phyloP scores from a whole-genome alignment of 2,329 filamentous ascomycete species.

The Venturia oleaginea region DNA sequence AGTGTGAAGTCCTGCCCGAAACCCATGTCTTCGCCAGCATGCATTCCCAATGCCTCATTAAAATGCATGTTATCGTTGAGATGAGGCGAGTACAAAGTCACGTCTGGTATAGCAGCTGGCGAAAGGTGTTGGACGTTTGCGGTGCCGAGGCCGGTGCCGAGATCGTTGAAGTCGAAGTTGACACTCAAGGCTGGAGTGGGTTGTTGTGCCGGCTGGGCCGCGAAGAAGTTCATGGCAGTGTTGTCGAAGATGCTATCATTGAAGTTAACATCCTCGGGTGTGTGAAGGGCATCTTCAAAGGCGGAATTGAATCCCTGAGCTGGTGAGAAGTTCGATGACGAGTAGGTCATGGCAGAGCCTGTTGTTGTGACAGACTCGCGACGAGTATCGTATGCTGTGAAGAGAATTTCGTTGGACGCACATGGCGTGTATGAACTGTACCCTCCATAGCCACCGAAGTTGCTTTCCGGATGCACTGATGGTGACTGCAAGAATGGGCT shows the following conservation, averaged over 20 bases:
- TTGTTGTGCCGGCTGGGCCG: constrained; percentile 42
- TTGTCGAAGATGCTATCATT: constrained; percentile 53
- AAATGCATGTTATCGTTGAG: constrained; percentile 47
- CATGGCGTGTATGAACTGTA: constrained; percentile 20
- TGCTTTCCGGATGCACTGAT: constrained; percentile 23
- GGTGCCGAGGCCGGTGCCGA: constrained; percentile 12
- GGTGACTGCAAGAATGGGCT: constrained; percentile 34
- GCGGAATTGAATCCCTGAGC: constrained; percentile 25
- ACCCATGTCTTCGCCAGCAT: constrained; percentile 38
- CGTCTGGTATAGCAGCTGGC: constrained; percentile 56
- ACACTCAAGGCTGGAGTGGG: constrained; percentile 12
- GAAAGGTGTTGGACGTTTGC: constrained; percentile 48
- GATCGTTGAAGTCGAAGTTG: constrained; percentile 7
- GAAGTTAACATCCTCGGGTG: constrained; percentile 41
- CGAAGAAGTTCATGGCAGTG: constrained; percentile 50
- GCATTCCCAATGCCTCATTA: constrained; percentile 9
- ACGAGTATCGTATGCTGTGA: constrained; percentile 17
- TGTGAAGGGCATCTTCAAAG: constrained; percentile 34
- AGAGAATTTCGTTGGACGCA: constrained; percentile 21
- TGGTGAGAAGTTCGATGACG: constrained; percentile 32
- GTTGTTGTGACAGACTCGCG: constrained; percentile 28
- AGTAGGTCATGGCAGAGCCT: constrained; percentile 28
- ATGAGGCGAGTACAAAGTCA: constrained; percentile 60
- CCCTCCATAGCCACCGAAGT: constrained; percentile 14
- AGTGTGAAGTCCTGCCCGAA: constrained; percentile 54